Conservation (phyloP, 148 eudicot species). For the Limonium bicolor region DNA sequence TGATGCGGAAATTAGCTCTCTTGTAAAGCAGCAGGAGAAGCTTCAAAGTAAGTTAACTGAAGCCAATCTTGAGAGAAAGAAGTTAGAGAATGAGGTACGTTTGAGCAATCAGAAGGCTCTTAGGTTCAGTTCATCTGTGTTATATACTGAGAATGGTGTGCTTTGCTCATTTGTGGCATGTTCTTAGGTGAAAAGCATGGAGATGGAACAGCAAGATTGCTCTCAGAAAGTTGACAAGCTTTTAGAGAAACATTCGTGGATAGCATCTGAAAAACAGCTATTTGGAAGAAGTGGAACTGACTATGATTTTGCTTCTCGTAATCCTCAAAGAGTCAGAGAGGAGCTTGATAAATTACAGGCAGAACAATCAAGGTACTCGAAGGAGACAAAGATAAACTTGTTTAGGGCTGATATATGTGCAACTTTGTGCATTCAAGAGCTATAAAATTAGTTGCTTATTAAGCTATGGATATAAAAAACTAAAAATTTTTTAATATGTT, state of each 20-base stretch:
- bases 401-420: neutral
- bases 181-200: constrained; percentile 81
- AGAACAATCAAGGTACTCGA: constrained; percentile 54
- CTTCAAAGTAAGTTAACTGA: constrained; percentile 60
- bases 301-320: constrained; percentile 73
- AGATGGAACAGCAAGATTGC: constrained; percentile 71
- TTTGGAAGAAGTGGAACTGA: constrained; percentile 87
- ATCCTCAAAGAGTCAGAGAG: constrained; percentile 56
- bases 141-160: no score
- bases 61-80: constrained; percentile 62
- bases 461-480: neutral
- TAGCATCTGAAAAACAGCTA: constrained; percentile 88
- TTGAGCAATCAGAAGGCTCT: neutral
- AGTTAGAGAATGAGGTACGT: constrained; percentile 86
- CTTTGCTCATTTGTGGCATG: neutral
- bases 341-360: constrained; percentile 65
- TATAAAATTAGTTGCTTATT: no score
- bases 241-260: constrained; percentile 87
- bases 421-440: neutral
- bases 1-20: constrained; percentile 63
- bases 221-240: constrained; percentile 65
- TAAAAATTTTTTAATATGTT: neutral
- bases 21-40: constrained; percentile 61
- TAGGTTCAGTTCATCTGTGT: neutral
- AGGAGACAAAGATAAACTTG: neutral